Conservation (phyloP, 768 basidiomycete species). For the Clitopilus passeckerianus region DNA sequence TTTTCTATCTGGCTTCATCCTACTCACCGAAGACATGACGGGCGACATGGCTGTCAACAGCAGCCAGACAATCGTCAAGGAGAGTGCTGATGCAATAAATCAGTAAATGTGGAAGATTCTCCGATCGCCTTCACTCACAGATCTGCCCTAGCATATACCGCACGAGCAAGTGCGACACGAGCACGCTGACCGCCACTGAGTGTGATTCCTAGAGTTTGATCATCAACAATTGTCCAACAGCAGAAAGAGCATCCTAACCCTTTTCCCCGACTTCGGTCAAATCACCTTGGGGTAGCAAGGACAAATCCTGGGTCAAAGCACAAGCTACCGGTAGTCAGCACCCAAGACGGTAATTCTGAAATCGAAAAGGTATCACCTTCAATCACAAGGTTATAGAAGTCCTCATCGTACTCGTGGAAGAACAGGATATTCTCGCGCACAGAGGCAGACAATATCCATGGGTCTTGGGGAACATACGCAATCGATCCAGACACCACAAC, state of each 20-base stretch:
- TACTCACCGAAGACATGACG: slow-evolving; percentile 72
- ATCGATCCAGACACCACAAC: slow-evolving; percentile 66
- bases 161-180: slow-evolving; percentile 78
- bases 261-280: slow-evolving; percentile 84
- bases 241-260: slow-evolving; percentile 32
- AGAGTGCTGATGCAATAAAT: slow-evolving; percentile 43
- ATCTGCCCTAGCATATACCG: slow-evolving; percentile 90
- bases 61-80: slow-evolving; percentile 87
- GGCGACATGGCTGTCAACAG: slow-evolving; percentile 84
- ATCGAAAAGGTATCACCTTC: slow-evolving; percentile 41
- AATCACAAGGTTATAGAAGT: slow-evolving; percentile 76
- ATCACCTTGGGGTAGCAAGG: slow-evolving; percentile 77
- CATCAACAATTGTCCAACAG: neutral
- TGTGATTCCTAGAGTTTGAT: slow-evolving; percentile 39
- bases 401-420: slow-evolving; percentile 82
- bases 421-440: slow-evolving; percentile 91
- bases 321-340: slow-evolving; percentile 48
- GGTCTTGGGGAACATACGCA: slow-evolving; percentile 83
- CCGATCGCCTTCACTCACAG: slow-evolving; percentile 39
- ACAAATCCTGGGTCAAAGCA: slow-evolving; percentile 78
- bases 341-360: neutral
- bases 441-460: slow-evolving; percentile 86
- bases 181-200: slow-evolving; percentile 84
- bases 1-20: too few relatives aligned
- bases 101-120: neutral